Conservation (phyloP, 768 basidiomycete genomes). For the Ephemerocybe angulata region DNA sequence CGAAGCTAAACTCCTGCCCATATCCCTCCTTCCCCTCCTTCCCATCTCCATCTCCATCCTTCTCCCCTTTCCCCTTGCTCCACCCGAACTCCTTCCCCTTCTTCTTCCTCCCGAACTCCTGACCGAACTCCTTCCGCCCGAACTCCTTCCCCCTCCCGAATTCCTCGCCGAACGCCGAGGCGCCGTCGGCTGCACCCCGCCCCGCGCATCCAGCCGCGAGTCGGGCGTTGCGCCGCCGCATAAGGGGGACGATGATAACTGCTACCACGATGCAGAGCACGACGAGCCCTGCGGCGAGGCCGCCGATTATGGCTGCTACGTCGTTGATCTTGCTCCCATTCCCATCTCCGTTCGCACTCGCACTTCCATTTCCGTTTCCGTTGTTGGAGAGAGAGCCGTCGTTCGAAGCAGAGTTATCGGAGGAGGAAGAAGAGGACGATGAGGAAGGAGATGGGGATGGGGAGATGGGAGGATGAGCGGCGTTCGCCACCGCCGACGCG, state of each 20-base stretch:
- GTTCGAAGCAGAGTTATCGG: too few relatives aligned
- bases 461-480: too few relatives aligned
- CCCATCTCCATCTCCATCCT: not conserved
- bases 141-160: not conserved
- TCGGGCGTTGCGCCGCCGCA: not conserved
- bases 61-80: not conserved
- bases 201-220: not conserved
- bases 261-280: not conserved
- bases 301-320: conserved; percentile 3
- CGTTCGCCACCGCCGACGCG: too few relatives aligned
- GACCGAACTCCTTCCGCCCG: not conserved
- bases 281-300: not conserved
- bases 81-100: not conserved
- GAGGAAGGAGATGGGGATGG: too few relatives aligned
- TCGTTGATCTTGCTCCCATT: not conserved
- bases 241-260: not conserved
- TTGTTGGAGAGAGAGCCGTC: too few relatives aligned
- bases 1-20: too few relatives aligned
- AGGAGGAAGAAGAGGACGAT: too few relatives aligned
- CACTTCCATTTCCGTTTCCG: too few relatives aligned
- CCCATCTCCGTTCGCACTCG: too few relatives aligned
- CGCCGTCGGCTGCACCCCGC: not conserved
- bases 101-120: not conserved
- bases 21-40: not conserved
- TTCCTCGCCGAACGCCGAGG: not conserved